Base-by-base conservation (phyloP, 2,329 filamentous ascomycete species). In the Apiospora saccharicola region DNA sequence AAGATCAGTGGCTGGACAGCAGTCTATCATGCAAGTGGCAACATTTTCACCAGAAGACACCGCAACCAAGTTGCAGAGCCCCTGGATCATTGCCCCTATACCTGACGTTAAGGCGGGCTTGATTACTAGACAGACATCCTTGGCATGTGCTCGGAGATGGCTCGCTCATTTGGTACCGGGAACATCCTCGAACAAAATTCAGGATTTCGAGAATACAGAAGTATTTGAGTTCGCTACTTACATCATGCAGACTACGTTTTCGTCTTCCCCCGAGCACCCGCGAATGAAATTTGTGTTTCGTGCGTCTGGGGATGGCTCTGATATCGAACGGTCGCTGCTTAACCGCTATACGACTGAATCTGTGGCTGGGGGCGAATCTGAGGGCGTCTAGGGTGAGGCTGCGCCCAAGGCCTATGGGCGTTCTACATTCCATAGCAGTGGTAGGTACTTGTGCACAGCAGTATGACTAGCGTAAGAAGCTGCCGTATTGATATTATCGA, bases 401-500 rank as follows among this genome's bases (percentile, higher is more conserved):
- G 53, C 30, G 30, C 53, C 53, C 30, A 61, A 30, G 30, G 53
- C 53, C 53, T 61, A 61, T 61, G 53, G 53, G 30, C 30, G 53
- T 37, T 61, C 37, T n/a, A 22, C 53, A 10, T 37, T 61, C 53
- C 53, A 51, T n/a, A 1, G 30, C 16, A 74, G 73, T 0, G 75
- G 74, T 8, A 30, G 70, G 10, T 78, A 78, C 64, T 70, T 74
- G 22, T 30, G 73, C 16, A 76, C 76, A 4, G 76, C 70, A 13
- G 71, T 76, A 13, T 72, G 76, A 10, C 47, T 78, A 6, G 73
- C 74, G 2, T 71, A 78, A 3, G 76, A 67, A 24, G 76, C 74
- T 22, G 74, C 76, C 24, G 76, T 72, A 22, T 71, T 78, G 24
- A 67, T 78, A 22, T 77, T 75, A 47, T 41, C 8, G 37, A 47